These are phyloP conservation scores for Paragyromitra xinjiangensis DNA, from an alignment of 495 filamentous ascomycete species.

Conservation along the genomic window DNA sequence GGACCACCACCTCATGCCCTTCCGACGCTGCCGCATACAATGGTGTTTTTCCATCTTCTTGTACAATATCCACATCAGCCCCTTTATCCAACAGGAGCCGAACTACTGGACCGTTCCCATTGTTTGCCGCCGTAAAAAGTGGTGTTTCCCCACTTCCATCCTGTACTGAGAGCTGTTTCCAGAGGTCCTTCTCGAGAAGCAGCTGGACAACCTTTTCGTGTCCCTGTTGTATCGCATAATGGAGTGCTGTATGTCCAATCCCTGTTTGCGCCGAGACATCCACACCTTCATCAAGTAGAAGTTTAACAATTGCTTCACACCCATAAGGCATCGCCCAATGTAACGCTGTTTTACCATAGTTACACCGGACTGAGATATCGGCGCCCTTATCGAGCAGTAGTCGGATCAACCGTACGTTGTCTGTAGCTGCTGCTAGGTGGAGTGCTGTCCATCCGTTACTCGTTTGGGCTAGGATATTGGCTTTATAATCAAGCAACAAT, in stretches of 20 bases:
- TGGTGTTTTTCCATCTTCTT: slow-evolving; percentile 55
- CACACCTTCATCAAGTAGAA: slow-evolving; percentile 59
- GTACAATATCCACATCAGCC: slow-evolving; percentile 36
- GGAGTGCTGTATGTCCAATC: slow-evolving; percentile 58
- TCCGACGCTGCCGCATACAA: slow-evolving; percentile 57
- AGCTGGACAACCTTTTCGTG: slow-evolving; percentile 58
- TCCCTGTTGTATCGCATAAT: slow-evolving; percentile 56
- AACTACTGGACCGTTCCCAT: slow-evolving; percentile 53
- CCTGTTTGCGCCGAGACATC: slow-evolving; percentile 57
- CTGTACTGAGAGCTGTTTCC: slow-evolving; percentile 57
- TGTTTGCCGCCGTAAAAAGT: slow-evolving; percentile 58
- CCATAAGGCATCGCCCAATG: slow-evolving; percentile 13
- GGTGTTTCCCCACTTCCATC: slow-evolving; percentile 58
- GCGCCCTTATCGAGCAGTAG: slow-evolving; percentile 48
- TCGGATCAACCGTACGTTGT: slow-evolving; percentile 51
- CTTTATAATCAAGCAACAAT: not conserved
- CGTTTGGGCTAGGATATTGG: not conserved
- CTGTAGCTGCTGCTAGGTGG: slow-evolving; percentile 32
- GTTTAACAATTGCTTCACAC: not conserved
- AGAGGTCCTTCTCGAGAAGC: slow-evolving; percentile 57
- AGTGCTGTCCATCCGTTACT: slow-evolving; percentile 13
- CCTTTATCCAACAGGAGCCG: slow-evolving; percentile 55
- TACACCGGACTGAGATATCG: not conserved
- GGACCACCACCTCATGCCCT: slow-evolving; percentile 2
- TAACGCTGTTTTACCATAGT: not conserved